Base-by-base conservation (phyloP, 2,329 filamentous ascomycete genomes). In the Chlorencoelia australis region DNA sequence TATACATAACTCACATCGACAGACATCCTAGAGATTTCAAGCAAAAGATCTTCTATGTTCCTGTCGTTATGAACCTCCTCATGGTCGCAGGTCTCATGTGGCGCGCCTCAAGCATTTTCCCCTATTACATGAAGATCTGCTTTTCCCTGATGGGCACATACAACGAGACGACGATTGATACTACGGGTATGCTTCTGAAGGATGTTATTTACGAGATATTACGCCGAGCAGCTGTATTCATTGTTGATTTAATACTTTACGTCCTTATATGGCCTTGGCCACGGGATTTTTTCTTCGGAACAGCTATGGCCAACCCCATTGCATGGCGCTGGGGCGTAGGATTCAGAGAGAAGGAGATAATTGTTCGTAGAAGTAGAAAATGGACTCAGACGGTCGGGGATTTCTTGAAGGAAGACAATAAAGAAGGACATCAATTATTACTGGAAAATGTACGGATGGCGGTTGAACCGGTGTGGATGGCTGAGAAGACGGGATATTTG, bases 1-100 rank as follows among this genome's bases (percentile, higher is more conserved):
- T 94, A 56, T 94, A 95, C 69, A 73, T 95, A 52, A 70, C 81
- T 19, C 87, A 94, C 64, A 67, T 94, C 59, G 88, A 95, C 66
- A 64, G 62, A 42, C 77, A 81, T 43, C 76, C 79, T 0, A 60
- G 62, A 14, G 67, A 69, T 18, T 75, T 88, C 62, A 95, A 95
- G 63, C 74, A 74, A 56, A 82, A 84, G 53, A 81, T 93, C 51
- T 95, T 94, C 61, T 52, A 76, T 31, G 77, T 94, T 1, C 86
- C 88, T 11, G 68, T 86, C 13, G 58, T 77, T 13, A 75, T 94
- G 61, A 95, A 95, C 59, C 39, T 81, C 21, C 60, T 65, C 47
- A 76, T 95, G 39, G 64, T 68, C 7, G 52, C 67, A 2, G 59
- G 84, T 20, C 75, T 94, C 49, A 49, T 68, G 40, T 76, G 76